Evolutionary conservation across 2,329 filamentous ascomycete species (phyloP), one percentile per base, ranked within the genome.

Genomic region (Ophiognomonia clavigignenti-juglandacearum): DNA sequence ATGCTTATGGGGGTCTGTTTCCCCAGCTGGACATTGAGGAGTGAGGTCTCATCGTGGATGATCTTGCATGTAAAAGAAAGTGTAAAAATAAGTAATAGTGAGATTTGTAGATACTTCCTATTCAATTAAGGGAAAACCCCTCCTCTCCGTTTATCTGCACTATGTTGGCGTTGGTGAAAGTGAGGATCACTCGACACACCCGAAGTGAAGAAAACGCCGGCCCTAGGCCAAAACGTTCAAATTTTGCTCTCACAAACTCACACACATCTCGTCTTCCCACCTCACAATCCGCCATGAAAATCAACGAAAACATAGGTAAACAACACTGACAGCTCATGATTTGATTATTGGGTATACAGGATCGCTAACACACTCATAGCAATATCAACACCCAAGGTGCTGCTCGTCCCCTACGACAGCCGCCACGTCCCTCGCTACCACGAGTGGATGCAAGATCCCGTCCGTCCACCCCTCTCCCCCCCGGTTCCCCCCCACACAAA

Each of bases 371-470:
- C 18, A 16, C 34, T 1, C 14, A 16, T 56, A 95, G 88, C 84
- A 16, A 69, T 95, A 26, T 74, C 78, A 3, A 85, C 85, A 1
- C 66, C 76, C 4, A 72, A 72, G 41, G 71, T 87, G 37, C 76
- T 95, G 16, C 77, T 97, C 9, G 89, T 96, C 9, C 91, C 91
- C 0, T 96, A 96, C 66, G 84, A 85, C 53, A 67, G 74, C 31
- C 85, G 83, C 60, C 92, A 96, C 70, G 92, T 97, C 20, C 75
- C 75, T 14, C 82, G 76, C 31, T 96, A 96, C 63, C 88, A 96
- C 62, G 70, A 75, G 59, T 97, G 92, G 92, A 96, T 97, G 91
- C 78, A 91, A 71, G 84, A 93, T 59, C 76, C 84, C 43, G 85
- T 78, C 62, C 56, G 65, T 50, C 24, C n/a, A 11, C 14, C 19